Evolutionary conservation across 306 rosid genomes (phyloP).

Genomic region (Malus asiatica): DNA sequence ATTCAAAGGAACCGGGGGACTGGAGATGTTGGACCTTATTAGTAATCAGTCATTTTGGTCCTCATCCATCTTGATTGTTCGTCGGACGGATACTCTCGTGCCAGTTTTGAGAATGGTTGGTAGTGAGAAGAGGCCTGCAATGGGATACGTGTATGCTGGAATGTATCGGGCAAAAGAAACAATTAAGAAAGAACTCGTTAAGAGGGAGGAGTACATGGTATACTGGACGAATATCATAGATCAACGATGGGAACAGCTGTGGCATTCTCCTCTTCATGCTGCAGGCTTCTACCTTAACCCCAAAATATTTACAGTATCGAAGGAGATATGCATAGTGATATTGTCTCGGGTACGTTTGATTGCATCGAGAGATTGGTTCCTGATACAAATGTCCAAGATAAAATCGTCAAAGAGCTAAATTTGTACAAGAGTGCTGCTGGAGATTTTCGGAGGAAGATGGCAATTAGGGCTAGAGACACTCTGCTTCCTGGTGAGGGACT

Average conservation of each 20-base stretch:
- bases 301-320: constrained; percentile 64
- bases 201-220: constrained; percentile 69
- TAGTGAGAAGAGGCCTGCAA: constrained; percentile 74
- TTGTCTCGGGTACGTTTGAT: constrained; percentile 67
- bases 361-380: constrained; percentile 88
- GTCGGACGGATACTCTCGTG: constrained; percentile 66
- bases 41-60: constrained; percentile 86
- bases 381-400: constrained; percentile 79
- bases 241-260: constrained; percentile 70
- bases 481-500: constrained; percentile 75
- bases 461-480: constrained; percentile 78
- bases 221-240: constrained; percentile 76
- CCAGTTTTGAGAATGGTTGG: constrained; percentile 51
- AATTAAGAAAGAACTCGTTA: constrained; percentile 61
- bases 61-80: constrained; percentile 50
- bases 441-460: constrained; percentile 90
- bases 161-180: constrained; percentile 74
- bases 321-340: constrained; percentile 59
- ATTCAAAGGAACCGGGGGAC: constrained; percentile 73
- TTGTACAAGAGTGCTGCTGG: constrained; percentile 62
- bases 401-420: constrained; percentile 72
- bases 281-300: constrained; percentile 92
- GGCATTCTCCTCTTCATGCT: constrained; percentile 78
- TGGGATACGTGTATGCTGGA: constrained; percentile 81
- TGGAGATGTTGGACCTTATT: constrained; percentile 67